Conservation (phyloP, 2,329 filamentous ascomycete species). For the Paecilomyces formosus region DNA sequence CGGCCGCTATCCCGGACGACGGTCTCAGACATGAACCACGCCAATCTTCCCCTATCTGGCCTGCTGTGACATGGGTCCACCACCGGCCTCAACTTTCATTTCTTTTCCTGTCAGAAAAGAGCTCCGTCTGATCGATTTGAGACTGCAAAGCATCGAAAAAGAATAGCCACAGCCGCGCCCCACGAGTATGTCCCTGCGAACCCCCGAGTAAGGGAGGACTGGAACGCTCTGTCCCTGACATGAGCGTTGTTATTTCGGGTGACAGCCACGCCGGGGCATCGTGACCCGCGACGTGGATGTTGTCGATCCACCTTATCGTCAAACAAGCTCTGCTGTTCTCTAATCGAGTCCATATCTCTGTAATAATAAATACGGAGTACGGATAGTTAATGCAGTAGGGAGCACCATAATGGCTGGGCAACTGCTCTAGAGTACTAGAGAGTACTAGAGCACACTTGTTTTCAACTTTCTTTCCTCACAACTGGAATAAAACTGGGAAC, state of each 20-base stretch:
- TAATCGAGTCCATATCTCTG: background rate
- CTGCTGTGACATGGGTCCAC: background rate
- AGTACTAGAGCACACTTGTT: too few species aligned
- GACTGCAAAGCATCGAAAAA: background rate
- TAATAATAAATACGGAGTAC: background rate
- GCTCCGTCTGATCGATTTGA: background rate
- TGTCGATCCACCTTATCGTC: background rate
- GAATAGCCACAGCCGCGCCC: background rate
- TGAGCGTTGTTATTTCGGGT: background rate
- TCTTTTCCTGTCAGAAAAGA: background rate
- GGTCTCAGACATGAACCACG: conserved; percentile 2
- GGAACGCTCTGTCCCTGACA: background rate
- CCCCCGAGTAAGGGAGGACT: background rate
- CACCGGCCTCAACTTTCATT: conserved; percentile 1
- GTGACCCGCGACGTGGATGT: background rate
- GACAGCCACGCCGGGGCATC: background rate
- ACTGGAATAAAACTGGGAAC: background rate
- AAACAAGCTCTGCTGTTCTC: background rate
- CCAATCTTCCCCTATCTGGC: background rate
- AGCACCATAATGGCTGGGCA: background rate
- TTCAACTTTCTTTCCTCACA: background rate
- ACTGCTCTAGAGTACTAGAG: background rate
- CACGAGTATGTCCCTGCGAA: background rate
- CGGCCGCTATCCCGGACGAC: background rate
- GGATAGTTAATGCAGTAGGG: too few species aligned